A percentile compares a stretch with the other conserved stretches of the same genome.
Evolutionary conservation across 805 yeast species (phyloP).

Genomic region (Debaryomyces castellii): DNA sequence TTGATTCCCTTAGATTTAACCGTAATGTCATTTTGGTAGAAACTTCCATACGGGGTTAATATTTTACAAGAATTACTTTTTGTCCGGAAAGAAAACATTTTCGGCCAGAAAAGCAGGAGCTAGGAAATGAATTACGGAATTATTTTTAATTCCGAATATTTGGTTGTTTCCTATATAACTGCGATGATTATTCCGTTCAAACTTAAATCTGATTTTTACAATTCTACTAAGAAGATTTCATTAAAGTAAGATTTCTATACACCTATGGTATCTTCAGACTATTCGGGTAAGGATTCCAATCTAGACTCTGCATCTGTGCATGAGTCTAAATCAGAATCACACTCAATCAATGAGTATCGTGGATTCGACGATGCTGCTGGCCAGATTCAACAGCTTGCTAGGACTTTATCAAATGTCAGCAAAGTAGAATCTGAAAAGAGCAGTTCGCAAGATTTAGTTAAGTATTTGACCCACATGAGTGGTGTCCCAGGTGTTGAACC

Average conservation of each 20-base stretch:
- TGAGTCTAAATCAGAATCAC: slow-evolving; percentile 8
- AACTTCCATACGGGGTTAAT: too few relatives aligned
- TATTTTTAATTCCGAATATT: too few relatives aligned
- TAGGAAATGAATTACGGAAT: too few relatives aligned
- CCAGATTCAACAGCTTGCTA: slow-evolving; percentile 42
- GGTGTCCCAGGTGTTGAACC: slow-evolving; percentile 51
- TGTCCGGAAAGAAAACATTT: too few relatives aligned
- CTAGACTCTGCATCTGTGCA: slow-evolving; percentile 1
- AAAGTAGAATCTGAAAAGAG: slow-evolving; percentile 9
- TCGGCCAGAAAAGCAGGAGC: too few relatives aligned
- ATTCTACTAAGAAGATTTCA: background rate
- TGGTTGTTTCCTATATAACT: too few relatives aligned
- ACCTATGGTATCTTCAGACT: background rate
- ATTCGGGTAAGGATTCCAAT: background rate
- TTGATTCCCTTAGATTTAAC: too few relatives aligned
- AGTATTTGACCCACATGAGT: slow-evolving; percentile 50
- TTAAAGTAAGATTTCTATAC: too few relatives aligned
- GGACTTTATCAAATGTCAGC: slow-evolving; percentile 30
- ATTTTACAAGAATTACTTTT: too few relatives aligned
- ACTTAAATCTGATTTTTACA: too few relatives aligned
- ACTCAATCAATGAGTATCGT: slow-evolving; percentile 21
- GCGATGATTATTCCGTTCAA: background rate
- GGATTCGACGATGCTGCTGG: slow-evolving; percentile 39
- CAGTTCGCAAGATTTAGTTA: slow-evolving; percentile 22
- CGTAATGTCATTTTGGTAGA: too few relatives aligned